Evolutionary conservation across 2,329 filamentous ascomycete genomes (phyloP), one percentile per base, ranked within the genome.

Genomic region (Fusarium scirpi): DNA sequence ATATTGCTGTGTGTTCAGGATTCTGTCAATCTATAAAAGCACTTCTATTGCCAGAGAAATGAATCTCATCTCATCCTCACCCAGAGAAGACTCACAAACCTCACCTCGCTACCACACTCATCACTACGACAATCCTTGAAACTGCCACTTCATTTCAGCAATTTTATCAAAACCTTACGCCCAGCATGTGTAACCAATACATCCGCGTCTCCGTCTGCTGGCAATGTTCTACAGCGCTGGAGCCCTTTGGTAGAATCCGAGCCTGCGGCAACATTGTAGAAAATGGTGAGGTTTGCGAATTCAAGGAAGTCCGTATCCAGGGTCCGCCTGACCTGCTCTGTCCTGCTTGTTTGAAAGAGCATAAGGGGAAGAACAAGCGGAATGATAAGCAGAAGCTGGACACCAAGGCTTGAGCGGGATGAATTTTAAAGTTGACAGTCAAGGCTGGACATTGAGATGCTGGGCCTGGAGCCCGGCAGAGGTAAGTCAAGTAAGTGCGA

Each of bases 141-240:
- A 52, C 30, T 43, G 24, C 3, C 11, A 48, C 20, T 12, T 30
- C 11, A n/a, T 16, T 38, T 10, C 24, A n/a, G 16, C n/a, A 20
- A 27, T 11, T 12, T 29, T 16, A 30, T 3, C 7, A 32, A 41
- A 20, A 5, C 3, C 27, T 6, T 12, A 2, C 11, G 13, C n/a
- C 15, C 59, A 60, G 12, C n/a, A 69, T 69, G 65, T 69, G 65
- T 16, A 25, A 41, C 9, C 40, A 53, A 30, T 11, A 59, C 41
- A 32, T 18, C 6, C 47, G 41, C 12, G 22, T 30, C n/a, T 29
- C 65, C 3, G 8, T 27, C 5, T 69, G 65, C 49, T 69, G 65
- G 65, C 44, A 51, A 20, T 69, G 65, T 27, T 41, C 18, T 8
- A 15, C 6, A 1, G 18, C 3, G 18, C 45, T 69, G 7, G 59